These are phyloP conservation scores for Pouteria glomerata DNA, from an alignment of 148 eudicot genomes.

Conservation along the genomic window DNA sequence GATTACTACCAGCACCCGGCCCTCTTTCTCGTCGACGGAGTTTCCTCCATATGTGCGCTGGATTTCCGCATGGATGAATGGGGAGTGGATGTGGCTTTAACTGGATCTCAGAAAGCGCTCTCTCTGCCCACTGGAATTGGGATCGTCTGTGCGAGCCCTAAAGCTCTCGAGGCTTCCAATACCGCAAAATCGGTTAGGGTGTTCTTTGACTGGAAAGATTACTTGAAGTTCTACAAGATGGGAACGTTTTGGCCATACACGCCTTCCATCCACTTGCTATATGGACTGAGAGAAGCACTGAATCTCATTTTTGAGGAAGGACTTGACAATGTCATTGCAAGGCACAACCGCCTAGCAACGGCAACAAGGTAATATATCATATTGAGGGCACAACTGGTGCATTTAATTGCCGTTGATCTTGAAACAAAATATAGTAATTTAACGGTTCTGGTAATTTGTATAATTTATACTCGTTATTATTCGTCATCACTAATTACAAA, in stretches of 20 bases:
- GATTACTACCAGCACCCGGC: slow-evolving; percentile 98
- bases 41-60: slow-evolving; percentile 93
- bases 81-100: slow-evolving; percentile 94
- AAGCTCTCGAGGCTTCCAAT: slow-evolving; percentile 80
- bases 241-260: slow-evolving; percentile 99
- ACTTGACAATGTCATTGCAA: slow-evolving; percentile 88
- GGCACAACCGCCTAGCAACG: slow-evolving; percentile 80
- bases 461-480: no score
- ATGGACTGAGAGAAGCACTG: slow-evolving; percentile 84
- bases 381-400: no score
- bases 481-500: no score
- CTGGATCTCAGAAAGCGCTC: slow-evolving; percentile 97
- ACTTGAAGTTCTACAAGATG: slow-evolving; percentile 87
- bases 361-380: slow-evolving; percentile 67
- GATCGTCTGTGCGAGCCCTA: slow-evolving; percentile 87
- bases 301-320: slow-evolving; percentile 96
- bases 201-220: slow-evolving; percentile 97
- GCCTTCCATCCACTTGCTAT: slow-evolving; percentile 90
- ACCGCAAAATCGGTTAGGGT: slow-evolving; percentile 85
- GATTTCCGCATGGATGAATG: slow-evolving; percentile 99
- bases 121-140: slow-evolving; percentile 97
- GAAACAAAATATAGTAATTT: no score
- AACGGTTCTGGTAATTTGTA: no score
- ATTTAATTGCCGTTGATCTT: no score
- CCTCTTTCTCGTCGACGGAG: slow-evolving; percentile 87